Base-by-base conservation (phyloP, 805 yeast species). In the Diddensiella caesifluorescens region DNA sequence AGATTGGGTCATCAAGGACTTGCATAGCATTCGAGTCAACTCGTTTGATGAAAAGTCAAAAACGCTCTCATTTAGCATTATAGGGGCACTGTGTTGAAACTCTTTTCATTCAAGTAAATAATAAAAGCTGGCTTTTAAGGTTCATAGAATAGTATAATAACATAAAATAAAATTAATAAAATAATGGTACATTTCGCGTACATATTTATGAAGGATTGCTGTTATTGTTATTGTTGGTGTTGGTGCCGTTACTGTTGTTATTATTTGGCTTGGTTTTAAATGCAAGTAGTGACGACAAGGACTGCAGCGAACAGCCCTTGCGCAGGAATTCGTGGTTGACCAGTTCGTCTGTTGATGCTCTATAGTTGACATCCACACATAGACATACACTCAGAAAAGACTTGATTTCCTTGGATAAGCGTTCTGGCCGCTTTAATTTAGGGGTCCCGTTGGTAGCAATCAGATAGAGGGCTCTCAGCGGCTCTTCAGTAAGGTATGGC, bases 401-500 rank as follows among this genome's bases (percentile, higher is more conserved):
- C 52, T 79, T 76, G 57, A 92, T 68, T 16, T 71, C 73, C 36
- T 72, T 65, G 48, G 89, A 78, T 39, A 92, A 66, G 4, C 79
- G 76, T 44, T 84, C 95, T 2, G 95, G 92, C 56, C 88, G 86
- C 62, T 89, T 88, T 59, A 92, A 70, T 52, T 80, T 80, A 18
- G 99, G 99, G 0, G 97, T 92, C 40, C 98, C 98, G 56, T 87
- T 90, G 0, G 96, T 87, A 4, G 95, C 95, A 70, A 92, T 92
- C 62, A 92, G 70, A 63, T 89, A 92, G 39, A 92, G 69, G 0
- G 97, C 97, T 56, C 92, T 77, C 59, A 92, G 73, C 18, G 98
- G 99, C 28, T 94, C 86, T 62, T 92, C 99, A 56, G 90, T 90
- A 60, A 92, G 69, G 58, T 92, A 92, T 2, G 99, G 99, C 10